Evolutionary conservation across 805 yeast species (phyloP).

Genomic region (Torulaspora gathmanii): DNA sequence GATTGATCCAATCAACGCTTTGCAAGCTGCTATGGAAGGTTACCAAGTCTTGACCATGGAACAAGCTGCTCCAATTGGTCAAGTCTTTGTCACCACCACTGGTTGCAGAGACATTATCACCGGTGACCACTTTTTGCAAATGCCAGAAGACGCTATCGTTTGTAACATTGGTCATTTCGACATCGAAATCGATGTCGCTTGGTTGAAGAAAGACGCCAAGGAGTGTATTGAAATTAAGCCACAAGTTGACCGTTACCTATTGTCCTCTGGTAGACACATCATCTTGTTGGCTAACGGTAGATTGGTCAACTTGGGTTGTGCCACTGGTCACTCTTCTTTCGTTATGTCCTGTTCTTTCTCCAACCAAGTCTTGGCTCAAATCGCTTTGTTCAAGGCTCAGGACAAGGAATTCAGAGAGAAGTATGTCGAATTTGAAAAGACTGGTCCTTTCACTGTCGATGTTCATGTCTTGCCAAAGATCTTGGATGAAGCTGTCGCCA

Average conservation of each 20-base stretch:
- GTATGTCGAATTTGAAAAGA: slow-evolving; percentile 85
- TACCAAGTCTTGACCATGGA: slow-evolving; percentile 95
- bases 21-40: slow-evolving; percentile 99
- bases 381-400: slow-evolving; percentile 88
- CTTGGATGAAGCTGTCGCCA: slow-evolving; percentile 97
- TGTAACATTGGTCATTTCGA: slow-evolving; percentile 99
- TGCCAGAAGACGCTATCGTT: slow-evolving; percentile 99
- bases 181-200: slow-evolving; percentile 98
- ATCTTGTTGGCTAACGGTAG: slow-evolving; percentile 98
- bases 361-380: slow-evolving; percentile 98
- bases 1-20: slow-evolving; percentile 97
- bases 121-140: slow-evolving; percentile 75
- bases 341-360: slow-evolving; percentile 99
- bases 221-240: slow-evolving; percentile 97
- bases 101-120: slow-evolving; percentile 98
- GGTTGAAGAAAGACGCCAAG: slow-evolving; percentile 92
- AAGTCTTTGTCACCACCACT: slow-evolving; percentile 97
- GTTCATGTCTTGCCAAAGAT: slow-evolving; percentile 97
- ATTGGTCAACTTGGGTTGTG: slow-evolving; percentile 98
- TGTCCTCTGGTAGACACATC: slow-evolving; percentile 85
- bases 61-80: slow-evolving; percentile 88
- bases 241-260: slow-evolving; percentile 95
- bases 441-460: slow-evolving; percentile 86
- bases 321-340: slow-evolving; percentile 98
- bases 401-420: slow-evolving; percentile 73